Percentiles rank a stretch among this genome's conserved stretches.
Evolutionary conservation across 306 rosid species (phyloP).

Genomic region (Lathyrus tuberosus): DNA sequence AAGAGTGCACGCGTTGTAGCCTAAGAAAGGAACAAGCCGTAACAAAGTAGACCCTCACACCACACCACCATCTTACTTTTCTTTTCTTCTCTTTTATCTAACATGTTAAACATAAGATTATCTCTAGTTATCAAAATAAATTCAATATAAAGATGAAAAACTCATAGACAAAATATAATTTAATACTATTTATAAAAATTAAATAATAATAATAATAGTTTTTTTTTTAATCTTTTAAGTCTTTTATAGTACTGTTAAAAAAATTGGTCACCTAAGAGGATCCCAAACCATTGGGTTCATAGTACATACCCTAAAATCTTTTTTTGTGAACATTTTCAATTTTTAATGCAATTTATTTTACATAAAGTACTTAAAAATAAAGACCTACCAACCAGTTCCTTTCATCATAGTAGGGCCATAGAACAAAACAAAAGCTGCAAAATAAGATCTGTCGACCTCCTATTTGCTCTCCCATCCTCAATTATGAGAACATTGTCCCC

Average conservation of each 20-base stretch:
- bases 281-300: no score
- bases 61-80: background rate
- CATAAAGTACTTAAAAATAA: background rate
- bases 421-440: background rate
- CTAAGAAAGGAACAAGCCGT: conserved; percentile 49
- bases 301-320: background rate
- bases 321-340: background rate
- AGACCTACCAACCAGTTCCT: background rate
- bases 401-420: background rate
- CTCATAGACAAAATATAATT: no score
- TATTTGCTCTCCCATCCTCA: conserved; percentile 28
- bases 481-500: background rate
- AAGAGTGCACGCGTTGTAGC: conserved; percentile 59
- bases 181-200: no score
- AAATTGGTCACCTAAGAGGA: no score
- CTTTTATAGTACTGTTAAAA: no score
- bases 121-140: background rate
- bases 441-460: conserved; percentile 5
- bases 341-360: background rate
- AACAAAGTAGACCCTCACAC: conserved; percentile 40
- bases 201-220: no score
- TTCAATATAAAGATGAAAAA: background rate
- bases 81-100: background rate
- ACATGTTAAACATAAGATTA: background rate
- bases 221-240: no score